phyloP scores from a whole-genome alignment of 2,329 filamentous ascomycete genomes.

The Stachybotrys chlorohalonatus region DNA sequence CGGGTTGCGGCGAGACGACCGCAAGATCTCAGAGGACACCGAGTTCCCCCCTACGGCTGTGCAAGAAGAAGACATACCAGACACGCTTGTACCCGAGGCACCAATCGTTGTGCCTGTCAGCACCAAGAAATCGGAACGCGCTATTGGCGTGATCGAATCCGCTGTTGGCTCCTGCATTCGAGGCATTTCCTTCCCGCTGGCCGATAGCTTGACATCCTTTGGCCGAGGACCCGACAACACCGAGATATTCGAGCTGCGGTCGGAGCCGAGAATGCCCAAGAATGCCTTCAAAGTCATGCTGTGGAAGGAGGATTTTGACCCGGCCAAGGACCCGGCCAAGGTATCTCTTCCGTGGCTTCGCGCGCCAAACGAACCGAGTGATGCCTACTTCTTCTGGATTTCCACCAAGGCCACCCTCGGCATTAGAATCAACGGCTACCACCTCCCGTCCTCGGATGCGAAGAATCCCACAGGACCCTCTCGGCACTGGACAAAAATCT shows the following conservation, averaged over 20 bases:
- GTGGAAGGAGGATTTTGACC: slow-evolving; percentile 60
- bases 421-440: slow-evolving; percentile 68
- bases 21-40: slow-evolving; percentile 13
- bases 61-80: slow-evolving; percentile 15
- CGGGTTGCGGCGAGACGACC: slow-evolving; percentile 14
- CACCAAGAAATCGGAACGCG: slow-evolving; percentile 20
- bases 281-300: slow-evolving; percentile 71
- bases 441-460: slow-evolving; percentile 47
- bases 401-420: slow-evolving; percentile 70
- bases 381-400: slow-evolving; percentile 61
- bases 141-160: slow-evolving; percentile 59
- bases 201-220: slow-evolving; percentile 63
- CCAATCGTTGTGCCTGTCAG: slow-evolving; percentile 26
- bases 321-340: slow-evolving; percentile 43
- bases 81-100: slow-evolving; percentile 24
- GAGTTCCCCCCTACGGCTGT: slow-evolving; percentile 22
- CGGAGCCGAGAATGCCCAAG: slow-evolving; percentile 69
- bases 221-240: slow-evolving; percentile 65
- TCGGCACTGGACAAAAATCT: slow-evolving; percentile 56
- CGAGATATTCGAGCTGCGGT: slow-evolving; percentile 49
- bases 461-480: slow-evolving; percentile 47
- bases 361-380: slow-evolving; percentile 27
- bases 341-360: slow-evolving; percentile 36
- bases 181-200: slow-evolving; percentile 55
- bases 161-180: slow-evolving; percentile 55